A percentile compares a stretch with the other conserved stretches of the same genome.
Evolutionary conservation across 345 rosid genomes (phyloP).

Genomic region (Eucalyptus albens): DNA sequence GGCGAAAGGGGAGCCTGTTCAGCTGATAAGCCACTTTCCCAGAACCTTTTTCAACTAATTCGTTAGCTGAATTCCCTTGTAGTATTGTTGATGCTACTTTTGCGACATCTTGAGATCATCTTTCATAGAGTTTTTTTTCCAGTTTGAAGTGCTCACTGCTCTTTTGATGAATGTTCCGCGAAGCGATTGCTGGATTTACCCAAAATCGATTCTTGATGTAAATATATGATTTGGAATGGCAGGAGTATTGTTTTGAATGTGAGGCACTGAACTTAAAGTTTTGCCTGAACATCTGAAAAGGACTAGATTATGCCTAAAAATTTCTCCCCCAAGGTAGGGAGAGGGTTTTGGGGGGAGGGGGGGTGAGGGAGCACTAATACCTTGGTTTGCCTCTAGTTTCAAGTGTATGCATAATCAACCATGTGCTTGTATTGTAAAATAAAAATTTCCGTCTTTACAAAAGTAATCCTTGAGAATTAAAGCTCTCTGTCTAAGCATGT

Average conservation of each 20-base stretch:
- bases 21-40: neutral
- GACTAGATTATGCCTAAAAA: neutral
- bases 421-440: neutral
- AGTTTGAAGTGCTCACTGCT: neutral
- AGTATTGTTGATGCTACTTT: neutral
- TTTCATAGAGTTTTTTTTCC: neutral
- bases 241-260: neutral
- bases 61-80: neutral
- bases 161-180: neutral
- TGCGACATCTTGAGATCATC: neutral
- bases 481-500: neutral
- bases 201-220: neutral
- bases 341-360: neutral
- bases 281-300: neutral
- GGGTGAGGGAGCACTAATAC: neutral
- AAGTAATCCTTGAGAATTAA: neutral
- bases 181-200: neutral
- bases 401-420: neutral
- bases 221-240: neutral
- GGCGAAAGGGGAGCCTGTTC: neutral
- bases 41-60: neutral
- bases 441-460: neutral
- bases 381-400: neutral
- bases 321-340: neutral
- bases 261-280: neutral